Conservation (phyloP, 306 rosid species). For the barrel medic (Medicago truncatula) region DNA sequence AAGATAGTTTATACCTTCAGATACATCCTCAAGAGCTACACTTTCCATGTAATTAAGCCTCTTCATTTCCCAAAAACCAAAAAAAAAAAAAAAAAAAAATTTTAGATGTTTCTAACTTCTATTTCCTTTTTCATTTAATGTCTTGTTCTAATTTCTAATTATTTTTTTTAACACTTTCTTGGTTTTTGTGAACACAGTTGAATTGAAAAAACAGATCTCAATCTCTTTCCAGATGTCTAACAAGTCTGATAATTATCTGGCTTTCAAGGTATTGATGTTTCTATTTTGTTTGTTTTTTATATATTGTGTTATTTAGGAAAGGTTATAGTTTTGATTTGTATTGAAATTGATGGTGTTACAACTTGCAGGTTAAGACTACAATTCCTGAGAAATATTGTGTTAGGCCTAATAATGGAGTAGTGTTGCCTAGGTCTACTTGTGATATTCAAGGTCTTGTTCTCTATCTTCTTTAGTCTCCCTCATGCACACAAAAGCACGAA, state of each 20-base stretch:
- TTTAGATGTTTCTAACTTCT: neutral
- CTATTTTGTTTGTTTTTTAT: no score
- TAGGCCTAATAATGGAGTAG: slow-evolving; percentile 90
- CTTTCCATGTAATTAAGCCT: slow-evolving; percentile 62
- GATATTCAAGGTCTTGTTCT: slow-evolving; percentile 65
- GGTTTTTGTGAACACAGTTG: slow-evolving; percentile 50
- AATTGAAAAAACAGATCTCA: slow-evolving; percentile 90
- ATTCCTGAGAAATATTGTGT: slow-evolving; percentile 88
- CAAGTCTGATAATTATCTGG: slow-evolving; percentile 71
- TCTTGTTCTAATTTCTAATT: no score
- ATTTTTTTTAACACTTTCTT: neutral
- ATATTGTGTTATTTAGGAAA: neutral
- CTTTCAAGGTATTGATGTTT: slow-evolving; percentile 63
- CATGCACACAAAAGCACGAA: neutral
- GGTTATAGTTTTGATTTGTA: neutral
- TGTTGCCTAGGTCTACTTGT: slow-evolving; percentile 82
- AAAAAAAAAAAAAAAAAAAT: no score
- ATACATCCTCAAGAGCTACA: slow-evolving; percentile 87
- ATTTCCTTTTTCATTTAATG: no score
- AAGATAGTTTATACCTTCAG: slow-evolving; percentile 36
- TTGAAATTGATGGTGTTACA: slow-evolving; percentile 29
- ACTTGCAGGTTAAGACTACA: slow-evolving; percentile 78
- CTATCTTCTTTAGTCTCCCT: neutral
- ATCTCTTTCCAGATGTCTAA: slow-evolving; percentile 74
- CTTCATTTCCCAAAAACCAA: neutral